Conservation (phyloP, 75 land plant genomes). For the Larix kaempferi region DNA sequence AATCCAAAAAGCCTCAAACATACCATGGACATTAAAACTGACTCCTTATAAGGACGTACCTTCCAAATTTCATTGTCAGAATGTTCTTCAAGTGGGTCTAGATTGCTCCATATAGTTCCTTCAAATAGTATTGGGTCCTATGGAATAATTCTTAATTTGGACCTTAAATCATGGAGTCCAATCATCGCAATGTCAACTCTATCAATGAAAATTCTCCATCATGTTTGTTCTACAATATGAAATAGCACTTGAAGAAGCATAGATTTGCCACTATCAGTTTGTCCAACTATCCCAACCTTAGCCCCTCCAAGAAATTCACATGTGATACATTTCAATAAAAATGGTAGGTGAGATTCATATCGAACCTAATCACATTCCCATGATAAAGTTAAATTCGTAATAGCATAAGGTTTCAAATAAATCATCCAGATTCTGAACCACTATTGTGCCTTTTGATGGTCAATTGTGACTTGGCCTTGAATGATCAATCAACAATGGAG, state of each 20-base stretch:
- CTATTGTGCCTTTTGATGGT: conserved; percentile 62
- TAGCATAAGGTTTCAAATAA: neutral
- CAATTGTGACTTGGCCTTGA: conserved; percentile 35
- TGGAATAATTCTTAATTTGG: conserved; percentile 49
- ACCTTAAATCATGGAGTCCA: conserved; percentile 50
- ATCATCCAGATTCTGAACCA: conserved; percentile 21
- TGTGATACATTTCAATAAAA: conserved; percentile 46
- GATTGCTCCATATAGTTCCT: conserved; percentile 49
- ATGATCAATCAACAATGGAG: conserved; percentile 64
- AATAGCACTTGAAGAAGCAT: conserved; percentile 57
- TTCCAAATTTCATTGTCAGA: conserved; percentile 57
- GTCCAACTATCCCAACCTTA: conserved; percentile 51
- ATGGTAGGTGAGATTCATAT: conserved; percentile 36
- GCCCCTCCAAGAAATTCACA: conserved; percentile 47
- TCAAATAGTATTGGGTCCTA: conserved; percentile 63
- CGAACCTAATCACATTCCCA: conserved; percentile 36
- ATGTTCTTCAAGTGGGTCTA: conserved; percentile 57
- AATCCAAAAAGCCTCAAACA: neutral
- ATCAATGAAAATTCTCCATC: conserved; percentile 47
- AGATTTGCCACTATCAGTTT: conserved; percentile 61
- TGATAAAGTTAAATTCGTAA: neutral
- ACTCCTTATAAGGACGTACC: conserved; percentile 18
- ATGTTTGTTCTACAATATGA: conserved; percentile 46
- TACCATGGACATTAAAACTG: neutral
- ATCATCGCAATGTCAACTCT: conserved; percentile 42